phyloP scores from a whole-genome alignment of 441 rosid species.

The Aleurites moluccanus region DNA sequence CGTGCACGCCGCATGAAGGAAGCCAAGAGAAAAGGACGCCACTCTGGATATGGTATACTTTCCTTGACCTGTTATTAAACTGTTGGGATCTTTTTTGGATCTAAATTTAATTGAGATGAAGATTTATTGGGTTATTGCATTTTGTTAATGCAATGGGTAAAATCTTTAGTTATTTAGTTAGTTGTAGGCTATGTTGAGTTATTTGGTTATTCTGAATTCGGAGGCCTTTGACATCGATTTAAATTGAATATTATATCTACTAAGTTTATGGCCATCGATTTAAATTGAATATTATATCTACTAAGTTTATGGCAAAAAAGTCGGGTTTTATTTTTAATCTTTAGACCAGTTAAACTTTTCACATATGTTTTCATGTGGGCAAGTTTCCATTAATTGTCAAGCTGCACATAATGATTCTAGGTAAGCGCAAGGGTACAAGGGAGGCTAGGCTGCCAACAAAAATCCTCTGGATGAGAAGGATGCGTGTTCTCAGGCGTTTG shows the following conservation, averaged over 20 bases:
- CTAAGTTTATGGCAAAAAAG: too few species aligned
- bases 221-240: background rate
- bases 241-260: background rate
- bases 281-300: too few species aligned
- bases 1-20: constrained; percentile 81
- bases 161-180: background rate
- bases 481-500: constrained; percentile 70
- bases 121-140: background rate
- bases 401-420: constrained; percentile 16
- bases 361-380: background rate
- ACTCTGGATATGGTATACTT: constrained; percentile 77
- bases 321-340: background rate
- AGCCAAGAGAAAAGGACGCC: constrained; percentile 93
- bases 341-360: background rate
- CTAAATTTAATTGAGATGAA: background rate
- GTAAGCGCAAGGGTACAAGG: constrained; percentile 85
- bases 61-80: background rate
- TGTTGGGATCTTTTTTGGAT: background rate
- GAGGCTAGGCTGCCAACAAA: constrained; percentile 87
- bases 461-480: constrained; percentile 78
- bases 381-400: background rate
- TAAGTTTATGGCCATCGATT: too few species aligned
- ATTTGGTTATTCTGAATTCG: background rate
- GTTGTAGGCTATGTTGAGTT: background rate
- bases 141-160: background rate